Evolutionary conservation across 2,329 filamentous ascomycete genomes (phyloP), one percentile per base, ranked within the genome.

Genomic region (Calonectria leucothoes): DNA sequence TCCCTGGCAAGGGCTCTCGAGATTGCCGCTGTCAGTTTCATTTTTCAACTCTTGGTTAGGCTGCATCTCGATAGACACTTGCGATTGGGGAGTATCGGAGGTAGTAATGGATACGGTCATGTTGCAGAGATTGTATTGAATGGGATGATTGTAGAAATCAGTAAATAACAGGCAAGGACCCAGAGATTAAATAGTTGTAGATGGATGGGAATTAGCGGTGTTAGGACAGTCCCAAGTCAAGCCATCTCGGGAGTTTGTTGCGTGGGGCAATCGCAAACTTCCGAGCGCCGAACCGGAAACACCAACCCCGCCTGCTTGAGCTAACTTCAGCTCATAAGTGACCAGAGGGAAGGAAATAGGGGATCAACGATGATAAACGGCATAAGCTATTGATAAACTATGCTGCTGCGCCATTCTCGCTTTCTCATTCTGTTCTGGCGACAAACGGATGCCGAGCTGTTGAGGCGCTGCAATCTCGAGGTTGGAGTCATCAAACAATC

Each of bases 41-140:
- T 27, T 49, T 57, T 23, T 6, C 15, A 12, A 3, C 2, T 11
- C 35, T 17, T 39, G 27, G 25, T 11, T 35, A 0, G 49, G 35
- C 10, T 67, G 65, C 33, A 67, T 31, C 35, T 57, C 49, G 5
- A 67, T 12, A 33, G 49, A 67, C 1, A 49, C 17, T 27, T 27
- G n/a, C 23, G 35, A 61, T 39, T n/a, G 14, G 37, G 10, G 23
- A 17, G 55, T 33, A 61, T 39, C 27, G 11, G 55, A 29, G 17
- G 23, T 39, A 4, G 23, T 39, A 33, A 61, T 61, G 51, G 15
- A 12, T 6, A 27, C 17, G 17, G 39, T n/a, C 17, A 20, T 45
- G 17, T 17, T 31, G 25, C 5, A 29, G 25, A 29, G 31, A 20
- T 17, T n/a, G 25, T 6, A 17, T 14, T 3, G 17, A 7, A 49